Evolutionary conservation across 2,329 filamentous ascomycete species (phyloP).

Genomic region (Calonectria crousiana): DNA sequence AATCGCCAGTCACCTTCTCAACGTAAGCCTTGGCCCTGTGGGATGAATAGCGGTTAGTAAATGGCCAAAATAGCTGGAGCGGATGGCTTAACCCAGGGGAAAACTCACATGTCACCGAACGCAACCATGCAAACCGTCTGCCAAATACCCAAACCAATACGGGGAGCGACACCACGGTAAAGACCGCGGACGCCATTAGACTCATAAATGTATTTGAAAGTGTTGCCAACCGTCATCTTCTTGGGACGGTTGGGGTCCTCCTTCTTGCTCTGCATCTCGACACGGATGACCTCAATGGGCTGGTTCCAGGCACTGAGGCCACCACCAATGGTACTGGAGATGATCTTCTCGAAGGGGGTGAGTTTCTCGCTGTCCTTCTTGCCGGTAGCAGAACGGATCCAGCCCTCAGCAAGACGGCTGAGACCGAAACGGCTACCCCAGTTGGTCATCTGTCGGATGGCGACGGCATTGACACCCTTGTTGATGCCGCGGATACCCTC

Average conservation of each 20-base stretch:
- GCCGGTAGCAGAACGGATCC: constrained; percentile 81
- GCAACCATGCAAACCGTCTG: constrained; percentile 99
- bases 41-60: constrained; percentile 36
- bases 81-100: not conserved
- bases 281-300: constrained; percentile 98
- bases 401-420: constrained; percentile 88
- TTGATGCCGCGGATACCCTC: constrained; percentile 98
- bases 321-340: constrained; percentile 88
- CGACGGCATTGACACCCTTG: constrained; percentile 97
- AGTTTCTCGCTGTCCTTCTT: constrained; percentile 88
- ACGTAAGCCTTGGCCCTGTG: constrained; percentile 75
- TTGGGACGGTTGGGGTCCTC: constrained; percentile 97
- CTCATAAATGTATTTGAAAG: constrained; percentile 87
- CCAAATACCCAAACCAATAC: constrained; percentile 96
- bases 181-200: constrained; percentile 91
- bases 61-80: not conserved
- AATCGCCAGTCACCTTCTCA: constrained; percentile 74
- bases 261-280: constrained; percentile 99
- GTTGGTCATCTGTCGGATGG: constrained; percentile 99
- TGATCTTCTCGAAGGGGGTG: constrained; percentile 85
- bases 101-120: constrained; percentile 92
- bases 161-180: constrained; percentile 94
- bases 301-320: constrained; percentile 99
- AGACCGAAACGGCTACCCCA: constrained; percentile 98
- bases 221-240: constrained; percentile 97